A percentile compares a stretch with the other conserved stretches of the same genome.
phyloP scores from a whole-genome alignment of 2,329 filamentous ascomycete species.

The Monilinia fructigena region DNA sequence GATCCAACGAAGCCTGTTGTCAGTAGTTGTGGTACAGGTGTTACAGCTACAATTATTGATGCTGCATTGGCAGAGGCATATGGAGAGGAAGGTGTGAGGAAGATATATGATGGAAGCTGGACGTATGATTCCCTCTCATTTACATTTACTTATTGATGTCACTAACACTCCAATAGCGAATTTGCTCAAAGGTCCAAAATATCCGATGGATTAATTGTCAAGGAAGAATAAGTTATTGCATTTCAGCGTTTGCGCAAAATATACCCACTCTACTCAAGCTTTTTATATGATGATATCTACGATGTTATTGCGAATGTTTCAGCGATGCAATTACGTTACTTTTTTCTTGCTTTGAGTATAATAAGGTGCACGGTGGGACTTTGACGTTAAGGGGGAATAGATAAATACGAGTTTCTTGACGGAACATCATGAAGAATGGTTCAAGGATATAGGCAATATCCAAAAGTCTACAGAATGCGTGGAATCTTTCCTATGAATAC shows the following conservation, averaged over 20 bases:
- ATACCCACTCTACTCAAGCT: slow-evolving; percentile 23
- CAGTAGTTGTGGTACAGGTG: slow-evolving; percentile 86
- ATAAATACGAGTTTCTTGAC: not conserved
- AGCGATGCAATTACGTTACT: not conserved
- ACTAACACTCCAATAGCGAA: slow-evolving; percentile 47
- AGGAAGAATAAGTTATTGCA: slow-evolving; percentile 39
- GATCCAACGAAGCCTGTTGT: slow-evolving; percentile 80
- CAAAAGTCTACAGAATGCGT: not conserved
- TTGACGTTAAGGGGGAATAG: slow-evolving; percentile 7
- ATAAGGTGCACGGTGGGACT: not conserved
- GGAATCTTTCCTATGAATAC: not conserved
- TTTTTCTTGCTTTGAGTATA: slow-evolving; percentile 6
- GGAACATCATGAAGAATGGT: not conserved
- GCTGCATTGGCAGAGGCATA: slow-evolving; percentile 79
- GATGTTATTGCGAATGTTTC: slow-evolving; percentile 9
- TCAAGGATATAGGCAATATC: not conserved
- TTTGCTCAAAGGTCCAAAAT: slow-evolving; percentile 66
- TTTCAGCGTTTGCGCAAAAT: slow-evolving; percentile 22
- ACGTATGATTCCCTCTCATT: slow-evolving; percentile 63
- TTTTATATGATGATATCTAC: slow-evolving; percentile 20
- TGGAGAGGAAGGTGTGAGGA: slow-evolving; percentile 63
- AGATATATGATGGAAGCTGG: slow-evolving; percentile 96
- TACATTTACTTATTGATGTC: not conserved
- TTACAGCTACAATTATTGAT: slow-evolving; percentile 89
- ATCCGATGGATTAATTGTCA: slow-evolving; percentile 61